Percentiles rank a stretch among this genome's conserved stretches.
These are phyloP conservation scores for Silene vulgaris DNA, from an alignment of 179 eudicot species.

Conservation along the genomic window DNA sequence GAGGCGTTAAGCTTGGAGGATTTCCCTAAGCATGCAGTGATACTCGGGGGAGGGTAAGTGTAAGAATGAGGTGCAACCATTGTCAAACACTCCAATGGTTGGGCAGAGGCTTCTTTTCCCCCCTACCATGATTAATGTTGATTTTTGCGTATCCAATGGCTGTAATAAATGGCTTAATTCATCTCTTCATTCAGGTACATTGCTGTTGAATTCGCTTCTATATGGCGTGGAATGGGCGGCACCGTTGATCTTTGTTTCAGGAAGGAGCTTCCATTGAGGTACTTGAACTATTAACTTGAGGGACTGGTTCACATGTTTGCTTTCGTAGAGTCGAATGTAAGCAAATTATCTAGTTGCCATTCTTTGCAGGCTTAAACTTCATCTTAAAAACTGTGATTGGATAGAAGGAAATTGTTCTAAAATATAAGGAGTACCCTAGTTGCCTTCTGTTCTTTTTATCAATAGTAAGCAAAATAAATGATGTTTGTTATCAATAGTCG, in stretches of 20 bases:
- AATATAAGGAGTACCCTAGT: not conserved
- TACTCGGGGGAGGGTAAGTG: constrained; percentile 92
- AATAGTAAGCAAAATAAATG: no score
- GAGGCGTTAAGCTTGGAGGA: constrained; percentile 98
- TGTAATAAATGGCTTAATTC: not conserved
- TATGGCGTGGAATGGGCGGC: constrained; percentile 98
- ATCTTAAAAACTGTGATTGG: not conserved
- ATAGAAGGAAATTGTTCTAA: not conserved
- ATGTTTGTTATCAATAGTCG: no score
- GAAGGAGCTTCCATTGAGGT: constrained; percentile 96
- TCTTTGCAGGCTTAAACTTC: not conserved
- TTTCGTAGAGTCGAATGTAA: not conserved
- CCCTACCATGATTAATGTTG: not conserved
- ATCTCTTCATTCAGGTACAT: constrained; percentile 56
- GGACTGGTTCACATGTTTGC: constrained; percentile 1
- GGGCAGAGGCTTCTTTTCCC: constrained; percentile 6
- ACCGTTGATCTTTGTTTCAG: constrained; percentile 79
- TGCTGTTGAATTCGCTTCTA: constrained; percentile 99
- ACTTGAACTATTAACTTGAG: constrained; percentile 14
- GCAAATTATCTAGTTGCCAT: not conserved
- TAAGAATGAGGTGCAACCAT: constrained; percentile 9
- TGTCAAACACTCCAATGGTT: not conserved
- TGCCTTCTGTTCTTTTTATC: no score
- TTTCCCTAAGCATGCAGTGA: constrained; percentile 77
- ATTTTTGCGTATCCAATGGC: not conserved